Evolutionary conservation across 1,139 yeast species (phyloP).

Genomic region (Candida frijolesensis): DNA sequence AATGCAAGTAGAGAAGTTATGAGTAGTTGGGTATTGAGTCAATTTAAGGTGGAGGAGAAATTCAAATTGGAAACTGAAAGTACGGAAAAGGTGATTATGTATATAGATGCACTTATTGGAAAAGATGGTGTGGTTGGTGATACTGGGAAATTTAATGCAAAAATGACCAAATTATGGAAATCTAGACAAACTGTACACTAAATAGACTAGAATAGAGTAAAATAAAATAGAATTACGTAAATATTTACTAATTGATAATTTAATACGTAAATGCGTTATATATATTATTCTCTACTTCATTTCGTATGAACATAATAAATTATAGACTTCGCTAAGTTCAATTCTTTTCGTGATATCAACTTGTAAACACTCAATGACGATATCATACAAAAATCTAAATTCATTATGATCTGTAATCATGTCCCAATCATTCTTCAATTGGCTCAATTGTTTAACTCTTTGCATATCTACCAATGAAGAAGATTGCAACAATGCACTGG

Average conservation of each 20-base stretch:
- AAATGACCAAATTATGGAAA: slow-evolving; percentile 16
- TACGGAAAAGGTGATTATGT: slow-evolving; percentile 21
- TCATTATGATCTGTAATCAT: slow-evolving; percentile 18
- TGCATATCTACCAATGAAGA: slow-evolving; percentile 26
- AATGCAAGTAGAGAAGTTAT: slow-evolving; percentile 34
- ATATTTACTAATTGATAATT: not conserved
- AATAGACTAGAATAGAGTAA: not conserved
- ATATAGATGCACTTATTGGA: slow-evolving; percentile 22
- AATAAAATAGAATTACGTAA: not conserved
- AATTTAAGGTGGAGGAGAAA: slow-evolving; percentile 25
- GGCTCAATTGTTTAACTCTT: slow-evolving; percentile 19
- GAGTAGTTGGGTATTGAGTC: slow-evolving; percentile 44
- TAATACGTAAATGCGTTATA: not conserved
- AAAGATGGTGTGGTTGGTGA: slow-evolving; percentile 21
- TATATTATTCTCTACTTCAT: not conserved
- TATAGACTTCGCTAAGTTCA: slow-evolving; percentile 1
- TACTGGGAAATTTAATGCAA: slow-evolving; percentile 24
- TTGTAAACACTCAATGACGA: slow-evolving; percentile 58
- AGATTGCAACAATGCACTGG: slow-evolving; percentile 17
- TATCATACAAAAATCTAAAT: slow-evolving; percentile 38
- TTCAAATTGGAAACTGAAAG: slow-evolving; percentile 18
- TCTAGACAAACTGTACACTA: not conserved
- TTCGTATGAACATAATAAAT: slow-evolving; percentile 1
- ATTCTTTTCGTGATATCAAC: slow-evolving; percentile 49
- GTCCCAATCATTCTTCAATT: slow-evolving; percentile 27